Evolutionary conservation across 2,329 filamentous ascomycete genomes (phyloP).

Genomic region (Colletotrichum tanaceti): DNA sequence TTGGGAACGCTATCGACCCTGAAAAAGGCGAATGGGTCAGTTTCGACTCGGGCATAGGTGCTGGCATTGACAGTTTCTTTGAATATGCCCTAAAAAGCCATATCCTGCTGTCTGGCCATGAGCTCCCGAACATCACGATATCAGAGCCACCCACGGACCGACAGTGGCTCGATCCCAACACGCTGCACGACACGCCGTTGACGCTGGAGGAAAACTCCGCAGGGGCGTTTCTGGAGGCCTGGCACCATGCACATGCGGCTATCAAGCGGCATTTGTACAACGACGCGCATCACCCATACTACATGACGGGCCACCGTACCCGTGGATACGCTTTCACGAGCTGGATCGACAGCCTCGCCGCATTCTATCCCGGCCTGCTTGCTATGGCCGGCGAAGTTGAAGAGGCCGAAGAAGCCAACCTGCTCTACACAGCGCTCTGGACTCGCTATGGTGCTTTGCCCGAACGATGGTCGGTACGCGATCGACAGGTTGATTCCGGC

Average conservation of each 20-base stretch:
- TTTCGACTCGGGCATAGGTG: slow-evolving; percentile 91
- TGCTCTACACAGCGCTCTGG: slow-evolving; percentile 94
- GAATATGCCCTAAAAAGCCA: slow-evolving; percentile 97
- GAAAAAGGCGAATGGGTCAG: slow-evolving; percentile 92
- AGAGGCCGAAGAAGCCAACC: slow-evolving; percentile 88
- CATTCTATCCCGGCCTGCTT: slow-evolving; percentile 92
- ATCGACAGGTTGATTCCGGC: slow-evolving; percentile 85
- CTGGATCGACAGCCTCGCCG: slow-evolving; percentile 96
- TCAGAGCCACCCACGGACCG: slow-evolving; percentile 50
- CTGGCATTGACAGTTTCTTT: slow-evolving; percentile 97
- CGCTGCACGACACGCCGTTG: slow-evolving; percentile 66
- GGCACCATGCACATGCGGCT: slow-evolving; percentile 86
- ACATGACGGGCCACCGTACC: slow-evolving; percentile 87
- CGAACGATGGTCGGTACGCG: slow-evolving; percentile 90
- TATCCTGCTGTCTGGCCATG: slow-evolving; percentile 85
- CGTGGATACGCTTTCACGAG: slow-evolving; percentile 89
- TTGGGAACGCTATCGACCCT: slow-evolving; percentile 92
- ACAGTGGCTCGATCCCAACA: slow-evolving; percentile 72
- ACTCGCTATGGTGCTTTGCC: slow-evolving; percentile 93
- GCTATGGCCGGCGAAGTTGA: slow-evolving; percentile 89
- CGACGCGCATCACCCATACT: slow-evolving; percentile 87
- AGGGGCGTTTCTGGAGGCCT: slow-evolving; percentile 82
- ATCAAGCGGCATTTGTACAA: slow-evolving; percentile 95
- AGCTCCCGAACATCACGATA: slow-evolving; percentile 64
- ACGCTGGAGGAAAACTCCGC: slow-evolving; percentile 75